A percentile compares a stretch with the other conserved stretches of the same genome.
These are phyloP conservation scores for Entomophthora muscae DNA, from an alignment of 371 early-diverging fungal species.

Conservation along the genomic window DNA sequence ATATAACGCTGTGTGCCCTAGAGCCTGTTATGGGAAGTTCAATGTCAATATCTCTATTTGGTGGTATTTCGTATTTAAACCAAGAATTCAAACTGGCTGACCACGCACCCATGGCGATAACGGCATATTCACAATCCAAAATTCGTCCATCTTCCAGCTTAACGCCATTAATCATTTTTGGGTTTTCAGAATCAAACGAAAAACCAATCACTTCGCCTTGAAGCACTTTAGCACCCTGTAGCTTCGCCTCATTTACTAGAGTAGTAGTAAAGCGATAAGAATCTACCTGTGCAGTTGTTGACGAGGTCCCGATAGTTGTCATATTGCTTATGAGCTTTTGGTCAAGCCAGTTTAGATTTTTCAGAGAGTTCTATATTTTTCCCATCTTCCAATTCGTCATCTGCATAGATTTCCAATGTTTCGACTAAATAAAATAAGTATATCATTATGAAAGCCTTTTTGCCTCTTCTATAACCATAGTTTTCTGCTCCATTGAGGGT, in stretches of 20 bases:
- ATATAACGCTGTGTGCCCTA: slow-evolving; percentile 25
- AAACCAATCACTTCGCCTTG: slow-evolving; percentile 9
- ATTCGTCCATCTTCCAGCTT: slow-evolving; percentile 14
- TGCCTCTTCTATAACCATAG: slow-evolving; percentile 37
- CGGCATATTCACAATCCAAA: slow-evolving; percentile 16
- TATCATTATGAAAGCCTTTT: background rate
- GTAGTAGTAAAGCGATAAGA: slow-evolving; percentile 29
- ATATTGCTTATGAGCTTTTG: slow-evolving; percentile 16
- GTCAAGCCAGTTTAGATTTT: slow-evolving; percentile 21
- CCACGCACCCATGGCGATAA: slow-evolving; percentile 35
- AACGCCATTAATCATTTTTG: slow-evolving; percentile 14
- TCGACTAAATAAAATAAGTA: slow-evolving; percentile 3
- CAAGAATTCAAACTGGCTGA: slow-evolving; percentile 13
- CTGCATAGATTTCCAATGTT: slow-evolving; percentile 20
- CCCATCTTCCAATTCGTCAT: background rate
- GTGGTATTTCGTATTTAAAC: slow-evolving; percentile 10
- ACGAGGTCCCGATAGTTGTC: slow-evolving; percentile 24
- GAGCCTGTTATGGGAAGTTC: slow-evolving; percentile 18
- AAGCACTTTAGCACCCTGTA: slow-evolving; percentile 15
- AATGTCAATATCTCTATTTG: slow-evolving; percentile 11
- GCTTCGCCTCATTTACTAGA: slow-evolving; percentile 23
- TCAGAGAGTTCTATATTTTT: background rate
- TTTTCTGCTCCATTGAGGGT: slow-evolving; percentile 25
- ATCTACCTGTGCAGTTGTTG: slow-evolving; percentile 39
- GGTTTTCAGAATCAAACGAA: slow-evolving; percentile 9